phyloP scores from a whole-genome alignment of 176 grass and related monocot genomes.

The Hordeum vulgare region MorexV3_pseudomolecules_assembly NC_058520.1:541686778-541687277 shows the following conservation, averaged over 20 bases:
- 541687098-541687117: too few species aligned
- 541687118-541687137: too few species aligned
- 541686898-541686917: neutral
- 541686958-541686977: constrained; percentile 63
- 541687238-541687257: too few species aligned
- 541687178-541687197: too few species aligned
- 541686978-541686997: constrained; percentile 38
- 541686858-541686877: neutral
- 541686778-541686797: neutral
- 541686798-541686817: neutral
- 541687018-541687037: constrained; percentile 34
- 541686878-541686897: neutral
- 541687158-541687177: too few species aligned
- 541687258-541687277: too few species aligned
- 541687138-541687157: too few species aligned
- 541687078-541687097: too few species aligned
- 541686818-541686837: neutral
- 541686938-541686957: constrained; percentile 48
- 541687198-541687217: too few species aligned
- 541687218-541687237: too few species aligned
- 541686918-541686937: constrained; percentile 39
- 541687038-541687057: constrained; percentile 34
- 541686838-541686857: neutral
- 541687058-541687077: too few species aligned
- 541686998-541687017: constrained; percentile 48